Evolutionary conservation across 106 monocot species (phyloP).

Genomic region (Alisma plantagoaquatica): DNA sequence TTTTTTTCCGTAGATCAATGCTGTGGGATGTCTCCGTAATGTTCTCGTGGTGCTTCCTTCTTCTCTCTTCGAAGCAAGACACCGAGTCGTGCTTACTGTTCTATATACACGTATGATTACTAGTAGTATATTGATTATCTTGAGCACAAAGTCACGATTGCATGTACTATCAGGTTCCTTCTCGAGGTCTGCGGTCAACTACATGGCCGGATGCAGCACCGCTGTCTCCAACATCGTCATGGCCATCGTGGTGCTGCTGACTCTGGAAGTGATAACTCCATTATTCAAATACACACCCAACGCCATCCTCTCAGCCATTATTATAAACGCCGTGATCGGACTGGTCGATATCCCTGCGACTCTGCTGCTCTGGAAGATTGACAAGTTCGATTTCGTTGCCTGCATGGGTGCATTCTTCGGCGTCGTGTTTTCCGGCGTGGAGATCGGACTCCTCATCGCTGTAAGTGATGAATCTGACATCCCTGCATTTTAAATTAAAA

Average conservation of each 20-base stretch:
- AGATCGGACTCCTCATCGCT: slow-evolving; percentile 74
- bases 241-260: slow-evolving; percentile 58
- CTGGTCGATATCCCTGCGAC: slow-evolving; percentile 55
- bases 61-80: neutral
- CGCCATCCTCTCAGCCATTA: slow-evolving; percentile 67
- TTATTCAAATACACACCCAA: slow-evolving; percentile 92
- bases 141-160: neutral
- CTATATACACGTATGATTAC: too few relatives aligned
- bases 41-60: neutral
- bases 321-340: slow-evolving; percentile 61
- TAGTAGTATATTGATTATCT: too few relatives aligned
- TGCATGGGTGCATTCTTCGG: slow-evolving; percentile 92
- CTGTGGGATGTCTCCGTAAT: too few relatives aligned
- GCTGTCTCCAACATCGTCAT: slow-evolving; percentile 75
- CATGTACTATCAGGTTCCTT: slow-evolving; percentile 49
- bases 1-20: too few relatives aligned
- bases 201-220: slow-evolving; percentile 80
- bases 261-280: slow-evolving; percentile 59
- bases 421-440: slow-evolving; percentile 61
- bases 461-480: slow-evolving; percentile 21
- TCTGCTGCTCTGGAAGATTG: slow-evolving; percentile 74
- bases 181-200: slow-evolving; percentile 84
- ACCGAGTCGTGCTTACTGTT: too few relatives aligned
- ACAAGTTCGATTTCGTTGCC: slow-evolving; percentile 78
- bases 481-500: neutral